Conservation (phyloP, 139 green algal species). For the Tetraselmis striata region DNA sequence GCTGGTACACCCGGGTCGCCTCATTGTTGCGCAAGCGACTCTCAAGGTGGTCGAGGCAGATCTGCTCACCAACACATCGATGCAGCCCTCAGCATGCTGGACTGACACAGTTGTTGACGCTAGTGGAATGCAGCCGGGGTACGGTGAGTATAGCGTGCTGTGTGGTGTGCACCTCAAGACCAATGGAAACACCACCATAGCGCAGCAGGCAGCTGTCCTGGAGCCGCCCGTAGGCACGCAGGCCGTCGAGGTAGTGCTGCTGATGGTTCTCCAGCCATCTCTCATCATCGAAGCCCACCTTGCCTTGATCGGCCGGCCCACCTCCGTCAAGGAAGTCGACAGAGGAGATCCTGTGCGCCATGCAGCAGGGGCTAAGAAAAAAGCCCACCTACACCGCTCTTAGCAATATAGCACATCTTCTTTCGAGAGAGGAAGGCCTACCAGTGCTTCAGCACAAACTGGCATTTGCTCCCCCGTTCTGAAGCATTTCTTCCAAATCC, state of each 20-base stretch:
- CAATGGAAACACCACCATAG: not conserved
- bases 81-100: too few species aligned
- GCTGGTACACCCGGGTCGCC: not conserved
- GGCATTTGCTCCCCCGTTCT: not conserved
- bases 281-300: not conserved
- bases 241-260: not conserved
- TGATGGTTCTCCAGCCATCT: not conserved
- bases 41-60: not conserved
- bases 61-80: not conserved
- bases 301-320: not conserved
- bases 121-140: too few species aligned
- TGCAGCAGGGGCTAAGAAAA: too few species aligned
- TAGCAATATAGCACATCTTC: too few species aligned
- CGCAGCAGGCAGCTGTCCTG: not conserved
- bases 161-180: not conserved
- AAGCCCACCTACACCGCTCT: too few species aligned
- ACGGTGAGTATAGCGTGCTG: too few species aligned
- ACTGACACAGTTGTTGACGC: too few species aligned
- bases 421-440: too few species aligned
- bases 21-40: not conserved
- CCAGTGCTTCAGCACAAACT: not conserved
- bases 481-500: not conserved
- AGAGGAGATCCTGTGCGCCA: not conserved
- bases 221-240: not conserved
- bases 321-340: not conserved